A percentile compares a stretch with the other conserved stretches of the same genome.
These are phyloP conservation scores for Escovopsis sp. DNA, from an alignment of 2,329 filamentous ascomycete genomes.

Conservation along the genomic window DNA sequence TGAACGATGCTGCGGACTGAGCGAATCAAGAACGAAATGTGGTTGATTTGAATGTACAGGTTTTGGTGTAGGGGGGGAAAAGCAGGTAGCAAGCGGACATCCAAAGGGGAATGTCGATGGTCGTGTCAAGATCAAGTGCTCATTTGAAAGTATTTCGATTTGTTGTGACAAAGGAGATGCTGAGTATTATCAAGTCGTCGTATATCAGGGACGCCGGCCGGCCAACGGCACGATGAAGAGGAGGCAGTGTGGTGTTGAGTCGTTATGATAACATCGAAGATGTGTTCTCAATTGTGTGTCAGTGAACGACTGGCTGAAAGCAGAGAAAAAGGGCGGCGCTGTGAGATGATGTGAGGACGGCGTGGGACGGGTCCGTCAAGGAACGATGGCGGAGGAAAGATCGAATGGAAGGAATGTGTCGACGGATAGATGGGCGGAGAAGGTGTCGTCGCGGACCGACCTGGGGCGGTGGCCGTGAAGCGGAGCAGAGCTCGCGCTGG, in stretches of 20 bases:
- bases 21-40: slow-evolving; percentile 6
- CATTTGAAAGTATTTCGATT: slow-evolving; percentile 18
- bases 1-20: too few species aligned
- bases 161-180: slow-evolving; percentile 19
- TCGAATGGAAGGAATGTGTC: neutral
- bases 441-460: slow-evolving; percentile 15
- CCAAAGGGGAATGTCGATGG: slow-evolving; percentile 10
- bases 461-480: slow-evolving; percentile 10
- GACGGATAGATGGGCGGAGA: neutral
- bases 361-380: slow-evolving; percentile 16
- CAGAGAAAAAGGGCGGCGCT: slow-evolving; percentile 7
- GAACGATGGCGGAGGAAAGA: slow-evolving; percentile 1
- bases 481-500: slow-evolving; percentile 18
- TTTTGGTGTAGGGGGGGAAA: slow-evolving; percentile 7
- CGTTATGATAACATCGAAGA: slow-evolving; percentile 31
- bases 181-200: slow-evolving; percentile 17
- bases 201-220: slow-evolving; percentile 10
- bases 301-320: slow-evolving; percentile 15
- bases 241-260: slow-evolving; percentile 18
- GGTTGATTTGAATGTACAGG: slow-evolving; percentile 20
- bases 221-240: slow-evolving; percentile 7
- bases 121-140: slow-evolving; percentile 25
- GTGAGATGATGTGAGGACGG: too few species aligned
- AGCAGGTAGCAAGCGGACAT: slow-evolving; percentile 11
- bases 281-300: slow-evolving; percentile 11